phyloP scores from a whole-genome alignment of 805 yeast genomes.

The Debaryomyces tyrocola region DNA sequence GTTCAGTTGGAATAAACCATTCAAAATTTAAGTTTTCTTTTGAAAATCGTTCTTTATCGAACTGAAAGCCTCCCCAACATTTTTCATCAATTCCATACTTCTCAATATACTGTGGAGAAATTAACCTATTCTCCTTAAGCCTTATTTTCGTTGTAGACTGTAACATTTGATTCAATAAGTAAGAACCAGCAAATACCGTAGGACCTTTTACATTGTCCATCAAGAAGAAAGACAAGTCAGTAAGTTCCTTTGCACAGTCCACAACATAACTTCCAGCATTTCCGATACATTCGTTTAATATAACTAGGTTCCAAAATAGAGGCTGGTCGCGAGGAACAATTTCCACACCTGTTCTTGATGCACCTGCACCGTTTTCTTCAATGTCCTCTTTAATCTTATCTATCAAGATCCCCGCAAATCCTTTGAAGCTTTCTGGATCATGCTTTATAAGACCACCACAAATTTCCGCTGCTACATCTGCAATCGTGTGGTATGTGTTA shows the following conservation, averaged over 20 bases:
- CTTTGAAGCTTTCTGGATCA: conserved; percentile 49
- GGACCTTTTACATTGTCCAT: conserved; percentile 61
- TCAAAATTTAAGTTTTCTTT: conserved; percentile 51
- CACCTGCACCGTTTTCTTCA: conserved; percentile 78
- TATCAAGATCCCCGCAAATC: conserved; percentile 45
- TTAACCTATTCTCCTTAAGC: conserved; percentile 53
- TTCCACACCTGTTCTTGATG: conserved; percentile 62
- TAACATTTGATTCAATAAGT: conserved; percentile 65
- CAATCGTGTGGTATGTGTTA: conserved; percentile 58
- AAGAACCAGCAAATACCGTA: conserved; percentile 57
- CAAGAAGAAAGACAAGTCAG: conserved; percentile 44
- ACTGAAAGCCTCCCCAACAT: conserved; percentile 78
- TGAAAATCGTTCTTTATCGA: conserved; percentile 50
- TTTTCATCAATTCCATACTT: conserved; percentile 43
- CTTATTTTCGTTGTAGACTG: conserved; percentile 63
- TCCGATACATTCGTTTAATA: conserved; percentile 68
- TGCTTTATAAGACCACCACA: conserved; percentile 71
- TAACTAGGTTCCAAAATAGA: conserved; percentile 66
- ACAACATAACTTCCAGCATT: conserved; percentile 60
- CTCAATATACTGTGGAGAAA: conserved; percentile 44
- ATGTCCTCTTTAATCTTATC: conserved; percentile 64
- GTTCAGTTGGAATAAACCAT: conserved; percentile 73
- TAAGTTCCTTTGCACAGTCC: conserved; percentile 43
- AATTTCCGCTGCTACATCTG: conserved; percentile 68
- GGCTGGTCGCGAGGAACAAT: conserved; percentile 76